Evolutionary conservation across 805 yeast species (phyloP).

Genomic region (Cyberlindnera xylosilytica): DNA sequence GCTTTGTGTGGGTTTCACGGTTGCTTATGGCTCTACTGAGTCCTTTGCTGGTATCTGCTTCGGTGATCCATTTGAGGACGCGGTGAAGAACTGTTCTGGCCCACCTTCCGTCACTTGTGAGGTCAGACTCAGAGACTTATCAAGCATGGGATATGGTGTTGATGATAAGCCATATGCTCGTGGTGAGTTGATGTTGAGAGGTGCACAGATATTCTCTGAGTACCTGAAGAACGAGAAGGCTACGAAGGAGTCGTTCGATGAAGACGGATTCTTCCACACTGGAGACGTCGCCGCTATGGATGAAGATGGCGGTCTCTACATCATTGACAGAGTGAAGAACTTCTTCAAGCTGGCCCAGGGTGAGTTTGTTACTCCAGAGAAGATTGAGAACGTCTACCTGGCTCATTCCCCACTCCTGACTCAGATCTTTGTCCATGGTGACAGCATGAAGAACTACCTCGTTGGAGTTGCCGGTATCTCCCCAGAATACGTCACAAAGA

Average conservation of each 20-base stretch:
- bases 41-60: conserved; percentile 55
- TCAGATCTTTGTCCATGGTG: conserved; percentile 65
- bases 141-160: conserved; percentile 50
- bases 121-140: conserved; percentile 55
- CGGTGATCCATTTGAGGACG: conserved; percentile 47
- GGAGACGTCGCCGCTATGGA: conserved; percentile 62
- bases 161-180: conserved; percentile 38
- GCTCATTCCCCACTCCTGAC: conserved; percentile 47
- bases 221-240: conserved; percentile 55
- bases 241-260: conserved; percentile 50
- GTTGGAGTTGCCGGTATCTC: conserved; percentile 68
- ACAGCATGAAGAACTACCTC: conserved; percentile 50
- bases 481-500: conserved; percentile 29
- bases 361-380: conserved; percentile 76
- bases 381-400: conserved; percentile 61
- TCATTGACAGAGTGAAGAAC: conserved; percentile 74
- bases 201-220: conserved; percentile 55
- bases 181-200: conserved; percentile 62
- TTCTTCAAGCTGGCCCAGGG: conserved; percentile 68
- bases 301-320: conserved; percentile 48
- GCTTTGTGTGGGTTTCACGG: conserved; percentile 44
- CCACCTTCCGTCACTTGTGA: conserved; percentile 51
- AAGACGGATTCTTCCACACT: conserved; percentile 61
- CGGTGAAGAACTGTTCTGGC: conserved; percentile 50
- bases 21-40: conserved; percentile 72